Evolutionary conservation across 768 basidiomycete species (phyloP).

Genomic region (Termitomyces sp.): DNA sequence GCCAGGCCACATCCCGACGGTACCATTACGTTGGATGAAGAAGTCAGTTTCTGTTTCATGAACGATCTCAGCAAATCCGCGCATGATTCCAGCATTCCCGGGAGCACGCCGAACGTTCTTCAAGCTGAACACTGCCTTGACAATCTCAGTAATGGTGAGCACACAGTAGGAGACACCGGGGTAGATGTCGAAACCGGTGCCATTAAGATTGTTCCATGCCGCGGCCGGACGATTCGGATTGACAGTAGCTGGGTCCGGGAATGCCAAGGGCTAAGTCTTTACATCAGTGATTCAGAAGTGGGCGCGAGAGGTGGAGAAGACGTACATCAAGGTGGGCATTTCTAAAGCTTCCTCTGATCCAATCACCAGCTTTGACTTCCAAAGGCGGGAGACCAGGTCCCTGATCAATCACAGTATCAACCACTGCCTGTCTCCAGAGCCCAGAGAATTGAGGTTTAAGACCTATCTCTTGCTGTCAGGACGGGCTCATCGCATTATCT

Average conservation of each 20-base stretch:
- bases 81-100: conserved; percentile 37
- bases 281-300: conserved; percentile 10
- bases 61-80: conserved; percentile 23
- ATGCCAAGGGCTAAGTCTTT: conserved; percentile 28
- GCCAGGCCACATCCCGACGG: too few species aligned
- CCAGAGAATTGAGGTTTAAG: not conserved
- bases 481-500: not conserved
- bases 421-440: not conserved
- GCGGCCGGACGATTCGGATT: conserved; percentile 33
- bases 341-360: conserved; percentile 35
- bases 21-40: conserved; percentile 9
- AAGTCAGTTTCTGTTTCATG: conserved; percentile 34
- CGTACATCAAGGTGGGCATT: conserved; percentile 40
- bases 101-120: conserved; percentile 45
- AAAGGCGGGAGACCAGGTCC: conserved; percentile 30
- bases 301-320: not conserved
- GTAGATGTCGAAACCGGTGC: conserved; percentile 37
- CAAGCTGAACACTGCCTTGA: conserved; percentile 40
- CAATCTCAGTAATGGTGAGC: conserved; percentile 36
- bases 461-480: not conserved
- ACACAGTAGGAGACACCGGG: conserved; percentile 33
- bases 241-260: conserved; percentile 36
- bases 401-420: conserved; percentile 25
- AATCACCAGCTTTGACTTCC: conserved; percentile 36
- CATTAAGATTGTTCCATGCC: conserved; percentile 24